These are phyloP conservation scores for Kodamaea sagamina DNA, from an alignment of 805 yeast species.

Conservation along the genomic window DNA sequence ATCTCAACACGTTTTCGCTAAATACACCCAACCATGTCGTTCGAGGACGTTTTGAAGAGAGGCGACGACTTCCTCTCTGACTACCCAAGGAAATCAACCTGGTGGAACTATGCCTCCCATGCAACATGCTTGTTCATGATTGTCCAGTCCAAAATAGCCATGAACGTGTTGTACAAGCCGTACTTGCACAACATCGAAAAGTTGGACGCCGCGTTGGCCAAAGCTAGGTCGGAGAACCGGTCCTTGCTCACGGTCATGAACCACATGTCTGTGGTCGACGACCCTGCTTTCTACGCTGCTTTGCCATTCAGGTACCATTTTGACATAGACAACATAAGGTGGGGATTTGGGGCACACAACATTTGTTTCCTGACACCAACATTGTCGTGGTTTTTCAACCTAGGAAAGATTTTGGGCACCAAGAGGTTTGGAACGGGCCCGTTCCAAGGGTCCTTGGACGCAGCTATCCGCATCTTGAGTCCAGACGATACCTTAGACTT, in stretches of 20 bases:
- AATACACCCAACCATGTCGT: conserved; percentile 53
- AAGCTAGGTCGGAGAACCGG: conserved; percentile 66
- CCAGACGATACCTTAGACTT: conserved; percentile 69
- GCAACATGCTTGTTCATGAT: conserved; percentile 69
- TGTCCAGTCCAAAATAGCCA: conserved; percentile 59
- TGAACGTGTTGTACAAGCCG: conserved; percentile 66
- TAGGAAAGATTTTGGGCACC: conserved; percentile 88
- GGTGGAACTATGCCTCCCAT: conserved; percentile 72
- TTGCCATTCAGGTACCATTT: conserved; percentile 70
- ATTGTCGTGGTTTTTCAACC: conserved; percentile 65
- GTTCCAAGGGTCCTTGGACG: conserved; percentile 87
- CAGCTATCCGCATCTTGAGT: conserved; percentile 74
- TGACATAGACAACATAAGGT: conserved; percentile 69
- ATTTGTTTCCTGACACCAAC: conserved; percentile 69
- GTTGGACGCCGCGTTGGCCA: conserved; percentile 62
- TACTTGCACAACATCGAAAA: conserved; percentile 60
- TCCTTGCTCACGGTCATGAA: conserved; percentile 86
- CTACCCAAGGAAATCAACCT: conserved; percentile 56
- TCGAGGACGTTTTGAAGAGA: conserved; percentile 63
- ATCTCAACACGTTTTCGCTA: not conserved
- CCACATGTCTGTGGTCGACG: conserved; percentile 90
- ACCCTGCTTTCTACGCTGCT: conserved; percentile 87
- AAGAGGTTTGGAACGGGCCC: conserved; percentile 91
- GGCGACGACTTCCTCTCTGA: conserved; percentile 71
- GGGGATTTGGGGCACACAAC: conserved; percentile 95